These are phyloP conservation scores for Crucibulum parvulum DNA, from an alignment of 1,284 basidiomycete species.

Conservation along the genomic window DNA sequence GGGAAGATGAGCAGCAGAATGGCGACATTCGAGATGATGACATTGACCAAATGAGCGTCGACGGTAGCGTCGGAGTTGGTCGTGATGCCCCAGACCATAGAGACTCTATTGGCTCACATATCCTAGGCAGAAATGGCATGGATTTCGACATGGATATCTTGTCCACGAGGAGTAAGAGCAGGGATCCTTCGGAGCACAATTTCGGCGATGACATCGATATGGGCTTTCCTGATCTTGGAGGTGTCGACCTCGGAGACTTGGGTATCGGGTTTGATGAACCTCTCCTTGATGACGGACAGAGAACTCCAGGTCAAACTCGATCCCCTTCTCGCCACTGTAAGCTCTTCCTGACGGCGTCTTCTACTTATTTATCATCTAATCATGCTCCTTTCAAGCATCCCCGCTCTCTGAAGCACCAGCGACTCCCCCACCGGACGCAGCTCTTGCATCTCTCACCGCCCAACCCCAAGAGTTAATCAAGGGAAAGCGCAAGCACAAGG, in stretches of 20 bases:
- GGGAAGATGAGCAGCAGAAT: slow-evolving; percentile 61
- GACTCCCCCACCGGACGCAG: slow-evolving; percentile 60
- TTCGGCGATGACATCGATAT: slow-evolving; percentile 67
- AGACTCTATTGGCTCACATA: slow-evolving; percentile 66
- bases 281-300: slow-evolving; percentile 44
- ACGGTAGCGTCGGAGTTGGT: slow-evolving; percentile 76
- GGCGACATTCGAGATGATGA: slow-evolving; percentile 35
- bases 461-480: slow-evolving; percentile 41
- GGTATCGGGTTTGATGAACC: slow-evolving; percentile 76
- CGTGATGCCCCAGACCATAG: slow-evolving; percentile 68
- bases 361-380: not conserved
- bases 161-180: slow-evolving; percentile 61
- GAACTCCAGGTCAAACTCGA: slow-evolving; percentile 63
- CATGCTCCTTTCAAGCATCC: slow-evolving; percentile 56
- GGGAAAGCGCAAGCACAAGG: slow-evolving; percentile 61
- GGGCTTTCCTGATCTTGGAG: slow-evolving; percentile 61
- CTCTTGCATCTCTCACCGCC: slow-evolving; percentile 48
- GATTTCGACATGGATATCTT: slow-evolving; percentile 63
- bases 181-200: slow-evolving; percentile 68
- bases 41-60: slow-evolving; percentile 54
- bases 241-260: slow-evolving; percentile 68
- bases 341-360: slow-evolving; percentile 28
- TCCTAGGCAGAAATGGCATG: slow-evolving; percentile 53
- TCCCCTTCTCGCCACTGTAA: slow-evolving; percentile 74
- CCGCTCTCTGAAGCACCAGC: slow-evolving; percentile 74